Conservation (phyloP, 257 asterid genomes). For the Ocimum tenuiflorum region DNA sequence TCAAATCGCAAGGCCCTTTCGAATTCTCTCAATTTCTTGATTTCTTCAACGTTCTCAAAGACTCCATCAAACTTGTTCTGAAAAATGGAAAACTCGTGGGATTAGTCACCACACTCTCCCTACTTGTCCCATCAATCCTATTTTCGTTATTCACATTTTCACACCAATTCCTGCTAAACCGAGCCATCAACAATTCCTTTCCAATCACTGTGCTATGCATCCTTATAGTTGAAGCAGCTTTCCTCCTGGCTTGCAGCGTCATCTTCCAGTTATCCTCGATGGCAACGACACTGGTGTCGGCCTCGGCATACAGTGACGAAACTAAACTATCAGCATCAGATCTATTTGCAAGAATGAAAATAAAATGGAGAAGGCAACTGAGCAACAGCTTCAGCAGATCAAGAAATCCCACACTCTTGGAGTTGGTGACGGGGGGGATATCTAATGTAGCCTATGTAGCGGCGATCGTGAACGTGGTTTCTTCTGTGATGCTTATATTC, state of each 20-base stretch:
- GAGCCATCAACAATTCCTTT: background rate
- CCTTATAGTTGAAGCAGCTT: background rate
- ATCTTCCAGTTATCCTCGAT: background rate
- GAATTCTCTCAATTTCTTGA: slow-evolving; percentile 1
- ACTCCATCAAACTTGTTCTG: slow-evolving; percentile 24
- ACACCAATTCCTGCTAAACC: background rate
- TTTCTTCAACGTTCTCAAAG: slow-evolving; percentile 17
- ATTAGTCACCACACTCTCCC: slow-evolving; percentile 7
- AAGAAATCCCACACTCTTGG: background rate
- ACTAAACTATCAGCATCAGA: background rate
- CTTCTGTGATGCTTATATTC: background rate
- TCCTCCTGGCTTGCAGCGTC: background rate
- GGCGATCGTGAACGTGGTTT: background rate
- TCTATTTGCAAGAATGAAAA: background rate
- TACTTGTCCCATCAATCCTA: slow-evolving; percentile 16
- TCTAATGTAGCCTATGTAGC: background rate
- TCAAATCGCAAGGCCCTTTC: slow-evolving; percentile 5
- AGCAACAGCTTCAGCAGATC: background rate
- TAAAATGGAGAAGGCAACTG: background rate
- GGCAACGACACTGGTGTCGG: background rate
- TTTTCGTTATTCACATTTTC: background rate
- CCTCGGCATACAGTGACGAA: background rate
- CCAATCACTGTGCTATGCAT: background rate
- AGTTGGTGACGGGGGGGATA: background rate
- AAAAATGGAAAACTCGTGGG: slow-evolving; percentile 26